These are phyloP conservation scores for Plasmodium coatneyi DNA, from an alignment of 169 alveolate species.

Conservation along the genomic window DNA sequence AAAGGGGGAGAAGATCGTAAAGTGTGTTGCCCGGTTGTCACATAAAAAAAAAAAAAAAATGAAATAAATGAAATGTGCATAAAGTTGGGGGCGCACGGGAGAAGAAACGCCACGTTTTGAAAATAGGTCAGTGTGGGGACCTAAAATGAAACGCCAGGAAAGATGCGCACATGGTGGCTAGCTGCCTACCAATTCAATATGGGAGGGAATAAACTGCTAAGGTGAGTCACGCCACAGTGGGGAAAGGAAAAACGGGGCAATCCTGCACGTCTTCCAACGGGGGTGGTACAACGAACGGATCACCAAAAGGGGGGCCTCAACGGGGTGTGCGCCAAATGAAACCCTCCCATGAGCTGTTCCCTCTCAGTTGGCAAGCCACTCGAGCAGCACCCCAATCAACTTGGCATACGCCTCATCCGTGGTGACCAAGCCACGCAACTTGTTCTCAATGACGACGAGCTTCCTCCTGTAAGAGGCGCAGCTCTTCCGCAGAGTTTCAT, in stretches of 20 bases:
- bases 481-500: constrained; percentile 13
- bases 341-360: background rate
- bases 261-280: background rate
- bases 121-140: background rate
- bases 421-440: background rate
- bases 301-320: background rate
- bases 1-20: background rate
- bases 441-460: constrained; percentile 19
- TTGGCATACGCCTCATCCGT: constrained; percentile 13
- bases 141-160: background rate
- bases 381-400: constrained; percentile 16
- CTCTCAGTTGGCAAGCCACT: constrained; percentile 42
- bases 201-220: background rate
- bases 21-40: background rate
- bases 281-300: background rate
- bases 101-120: background rate
- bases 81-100: background rate
- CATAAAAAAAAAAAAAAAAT: background rate
- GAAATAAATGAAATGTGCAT: background rate
- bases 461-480: constrained; percentile 43
- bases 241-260: background rate
- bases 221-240: background rate
- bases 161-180: background rate
- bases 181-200: background rate
- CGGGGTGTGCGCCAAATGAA: background rate